Evolutionary conservation across 345 rosid genomes (phyloP), one percentile per base, ranked within the genome.

Genomic region (Euphorbia lathyris): DNA sequence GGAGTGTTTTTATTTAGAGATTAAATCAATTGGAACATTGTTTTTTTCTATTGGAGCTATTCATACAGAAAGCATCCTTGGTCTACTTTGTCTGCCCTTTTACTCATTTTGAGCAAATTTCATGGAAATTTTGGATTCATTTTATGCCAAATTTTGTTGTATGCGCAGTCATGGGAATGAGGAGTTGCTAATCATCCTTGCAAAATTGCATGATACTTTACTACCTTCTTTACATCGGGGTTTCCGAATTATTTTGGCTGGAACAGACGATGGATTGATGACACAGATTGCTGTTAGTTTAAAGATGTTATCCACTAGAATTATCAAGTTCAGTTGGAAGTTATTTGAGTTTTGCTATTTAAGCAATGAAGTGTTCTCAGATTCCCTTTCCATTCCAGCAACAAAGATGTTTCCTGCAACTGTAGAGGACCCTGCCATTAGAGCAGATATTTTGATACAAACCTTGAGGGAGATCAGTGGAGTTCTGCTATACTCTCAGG

Each of bases 341-440:
- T 75, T 95, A 34, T 80, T 95, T 72, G 84, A 90, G 71, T 58
- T 63, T 58, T 87, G 97, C 76, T 95, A 87, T 80, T 83, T 95
- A 58, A 85, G 87, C 59, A 78, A 73, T 72, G 92, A 82, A 63
- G 70, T 82, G 53, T 72, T 80, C 79, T 76, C 80, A 72, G 83
- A 83, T 66, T 75, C 70, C 50, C 77, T 77, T 42, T 67, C 80
- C 30, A 27, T 78, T 74, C 86, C 90, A 71, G 66, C 85, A 63
- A 78, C 93, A 30, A 92, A 92, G 85, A 90, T 95, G 73, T 86
- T 90, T 70, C 97, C 99, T 1, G 90, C 97, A 52, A 88, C 84
- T 52, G 87, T 95, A 20, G 97, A 92, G 77, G 97, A 95, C 79
- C 99, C 99, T 59, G 65, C 88, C 69, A 74, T 95, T 68, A 86